Conservation (phyloP, 306 rosid species). For the Fragaria nilgerrensis region DNA sequence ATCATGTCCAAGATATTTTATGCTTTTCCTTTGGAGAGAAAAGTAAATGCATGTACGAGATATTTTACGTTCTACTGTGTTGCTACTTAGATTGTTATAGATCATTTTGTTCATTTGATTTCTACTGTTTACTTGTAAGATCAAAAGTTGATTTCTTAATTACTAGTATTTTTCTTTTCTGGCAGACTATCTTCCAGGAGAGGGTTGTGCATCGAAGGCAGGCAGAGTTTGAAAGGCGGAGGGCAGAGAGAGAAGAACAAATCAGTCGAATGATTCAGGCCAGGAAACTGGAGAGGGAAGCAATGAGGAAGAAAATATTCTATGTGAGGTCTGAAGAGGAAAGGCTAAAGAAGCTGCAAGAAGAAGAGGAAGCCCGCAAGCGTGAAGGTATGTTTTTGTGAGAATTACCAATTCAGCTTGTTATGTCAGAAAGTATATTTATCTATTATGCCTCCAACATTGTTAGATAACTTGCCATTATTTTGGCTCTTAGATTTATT, state of each 20-base stretch:
- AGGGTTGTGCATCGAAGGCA: slow-evolving; percentile 63
- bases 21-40: neutral
- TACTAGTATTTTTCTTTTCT: neutral
- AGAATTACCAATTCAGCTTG: neutral
- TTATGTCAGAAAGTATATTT: neutral
- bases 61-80: neutral
- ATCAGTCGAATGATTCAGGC: slow-evolving; percentile 57
- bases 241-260: slow-evolving; percentile 67
- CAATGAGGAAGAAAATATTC: slow-evolving; percentile 67
- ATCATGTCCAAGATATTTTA: neutral
- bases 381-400: slow-evolving; percentile 57
- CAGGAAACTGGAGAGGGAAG: slow-evolving; percentile 69
- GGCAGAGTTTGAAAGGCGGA: slow-evolving; percentile 61
- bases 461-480: neutral
- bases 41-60: too few species aligned
- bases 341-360: slow-evolving; percentile 53
- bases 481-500: neutral
- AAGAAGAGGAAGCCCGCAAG: slow-evolving; percentile 81
- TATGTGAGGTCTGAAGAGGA: slow-evolving; percentile 80
- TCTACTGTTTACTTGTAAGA: neutral
- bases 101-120: neutral
- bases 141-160: too few species aligned
- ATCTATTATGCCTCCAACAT: neutral
- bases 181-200: slow-evolving; percentile 65
- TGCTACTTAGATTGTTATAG: neutral